Evolutionary conservation across 2,329 filamentous ascomycete genomes (phyloP).

Genomic region (Exophiala lecanii-corni): DNA sequence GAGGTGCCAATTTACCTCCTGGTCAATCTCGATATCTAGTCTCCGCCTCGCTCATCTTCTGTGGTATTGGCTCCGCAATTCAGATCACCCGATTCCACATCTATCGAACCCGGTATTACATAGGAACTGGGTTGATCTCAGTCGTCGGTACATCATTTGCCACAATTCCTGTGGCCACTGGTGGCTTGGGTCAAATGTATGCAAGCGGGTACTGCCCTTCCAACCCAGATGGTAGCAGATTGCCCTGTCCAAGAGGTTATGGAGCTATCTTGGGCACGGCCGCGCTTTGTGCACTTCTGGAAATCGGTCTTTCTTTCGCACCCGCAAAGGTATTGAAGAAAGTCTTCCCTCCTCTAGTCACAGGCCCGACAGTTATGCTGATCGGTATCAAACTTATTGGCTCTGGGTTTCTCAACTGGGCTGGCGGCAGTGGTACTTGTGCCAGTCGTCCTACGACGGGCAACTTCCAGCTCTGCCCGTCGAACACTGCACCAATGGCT

Average conservation of each 20-base stretch:
- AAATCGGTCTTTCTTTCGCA: constrained; percentile 62
- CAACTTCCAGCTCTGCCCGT: constrained; percentile 53
- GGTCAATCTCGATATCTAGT: constrained; percentile 60
- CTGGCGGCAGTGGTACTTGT: constrained; percentile 54
- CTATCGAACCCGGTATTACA: constrained; percentile 56
- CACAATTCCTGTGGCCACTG: constrained; percentile 61
- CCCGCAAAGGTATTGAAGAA: constrained; percentile 56
- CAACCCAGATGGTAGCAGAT: constrained; percentile 51
- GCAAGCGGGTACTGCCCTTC: constrained; percentile 57
- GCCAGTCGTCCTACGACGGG: constrained; percentile 36
- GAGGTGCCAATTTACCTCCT: constrained; percentile 54
- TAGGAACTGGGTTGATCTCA: constrained; percentile 62
- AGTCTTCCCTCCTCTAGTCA: constrained; percentile 64
- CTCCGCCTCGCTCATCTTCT: constrained; percentile 63
- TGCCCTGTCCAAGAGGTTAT: constrained; percentile 62
- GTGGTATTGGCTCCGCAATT: constrained; percentile 58
- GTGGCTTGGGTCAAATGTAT: constrained; percentile 60
- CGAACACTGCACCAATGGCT: constrained; percentile 55
- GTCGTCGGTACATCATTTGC: constrained; percentile 65
- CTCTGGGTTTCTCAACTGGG: constrained; percentile 63
- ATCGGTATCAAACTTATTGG: constrained; percentile 63
- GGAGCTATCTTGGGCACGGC: constrained; percentile 59
- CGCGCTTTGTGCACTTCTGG: constrained; percentile 46
- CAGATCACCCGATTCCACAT: constrained; percentile 65
- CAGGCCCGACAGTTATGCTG: constrained; percentile 61